Evolutionary conservation across 345 rosid genomes (phyloP).

Genomic region (Kernera saxatilis): DNA sequence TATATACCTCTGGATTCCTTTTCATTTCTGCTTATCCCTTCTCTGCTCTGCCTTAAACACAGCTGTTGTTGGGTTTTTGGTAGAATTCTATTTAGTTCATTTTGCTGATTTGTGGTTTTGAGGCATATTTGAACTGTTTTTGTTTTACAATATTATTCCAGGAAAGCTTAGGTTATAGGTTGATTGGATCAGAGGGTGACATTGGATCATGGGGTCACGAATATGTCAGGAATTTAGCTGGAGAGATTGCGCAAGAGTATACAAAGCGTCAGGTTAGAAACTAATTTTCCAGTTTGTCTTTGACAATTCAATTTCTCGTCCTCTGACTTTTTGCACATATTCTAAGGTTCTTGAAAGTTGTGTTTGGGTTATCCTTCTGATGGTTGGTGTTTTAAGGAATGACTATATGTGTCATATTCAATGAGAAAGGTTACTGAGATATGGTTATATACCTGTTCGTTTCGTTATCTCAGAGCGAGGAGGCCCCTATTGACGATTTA

Average conservation of each 20-base stretch:
- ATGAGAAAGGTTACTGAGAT: conserved; percentile 1
- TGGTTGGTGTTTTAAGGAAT: conserved; percentile 8
- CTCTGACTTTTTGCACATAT: not conserved
- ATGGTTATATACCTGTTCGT: not conserved
- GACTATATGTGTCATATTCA: not conserved
- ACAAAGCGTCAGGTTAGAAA: conserved; percentile 63
- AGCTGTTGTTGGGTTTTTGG: not conserved
- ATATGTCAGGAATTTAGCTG: conserved; percentile 92
- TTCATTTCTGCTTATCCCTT: not conserved
- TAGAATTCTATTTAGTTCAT: not conserved
- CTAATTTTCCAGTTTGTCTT: not conserved
- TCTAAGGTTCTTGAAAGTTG: not conserved
- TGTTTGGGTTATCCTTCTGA: not conserved
- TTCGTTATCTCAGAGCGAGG: conserved; percentile 50
- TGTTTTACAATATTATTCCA: conserved; percentile 21
- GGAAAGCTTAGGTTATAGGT: conserved; percentile 85
- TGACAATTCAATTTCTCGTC: not conserved
- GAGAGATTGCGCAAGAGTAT: conserved; percentile 82
- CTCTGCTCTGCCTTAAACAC: not conserved
- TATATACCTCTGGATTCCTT: not conserved
- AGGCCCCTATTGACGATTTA: conserved; percentile 52
- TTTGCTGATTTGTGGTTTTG: not conserved
- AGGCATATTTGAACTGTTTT: not conserved
- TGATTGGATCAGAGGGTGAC: conserved; percentile 84
- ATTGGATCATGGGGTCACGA: conserved; percentile 98